Base-by-base conservation (phyloP, 352 stramenopile species). In the Phytopythium litorale region DNA sequence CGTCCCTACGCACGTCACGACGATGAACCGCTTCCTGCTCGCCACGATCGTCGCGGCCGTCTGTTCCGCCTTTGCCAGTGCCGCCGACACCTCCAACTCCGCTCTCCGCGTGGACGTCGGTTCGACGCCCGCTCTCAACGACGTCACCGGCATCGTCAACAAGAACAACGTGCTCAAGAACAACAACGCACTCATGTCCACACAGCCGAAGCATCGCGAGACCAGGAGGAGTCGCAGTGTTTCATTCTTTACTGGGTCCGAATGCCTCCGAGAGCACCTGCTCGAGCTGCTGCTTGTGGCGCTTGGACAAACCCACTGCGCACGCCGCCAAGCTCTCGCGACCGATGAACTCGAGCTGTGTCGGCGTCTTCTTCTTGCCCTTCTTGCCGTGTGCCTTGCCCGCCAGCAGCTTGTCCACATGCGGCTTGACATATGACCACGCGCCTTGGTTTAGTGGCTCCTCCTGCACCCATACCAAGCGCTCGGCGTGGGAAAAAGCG, bases 361-460 rank as follows among this genome's bases (percentile, higher is more conserved):
- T n/a, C 1, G 75, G 71, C 33, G 76, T 38, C 43, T 50, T 50
- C 43, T 50, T 50, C 43, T 50, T 50, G 35, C 21, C 43, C 43
- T 50, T 50, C 43, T 50, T 50, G 43, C 18, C 9, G 43, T 70
- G 58, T 30, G 71, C 65, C 56, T 87, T 84, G 64, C 87, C 87
- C 51, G 55, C 58, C 23, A 89, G 62, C 28, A 91, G 61, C 53
- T 94, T 92, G 55, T 93, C 82, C 43, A 94, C 65, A 58, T 93
- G 84, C 45, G 77, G 52, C 60, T 86, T 77, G 1, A 72, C 70
- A 63, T 93, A 93, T 33, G 69, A 72, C 86, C 86, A 94, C 30
- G 83, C 76, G 40, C 86, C 86, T 48, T 91, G 81, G 76, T 94
- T 94, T 48, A 90, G 51, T 8, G 86, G 86, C 63, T 94, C 86